Evolutionary conservation across 1,284 basidiomycete species (phyloP), one percentile per base, ranked within the genome.

Genomic region (Erythrobasidium hasegawianum): DNA sequence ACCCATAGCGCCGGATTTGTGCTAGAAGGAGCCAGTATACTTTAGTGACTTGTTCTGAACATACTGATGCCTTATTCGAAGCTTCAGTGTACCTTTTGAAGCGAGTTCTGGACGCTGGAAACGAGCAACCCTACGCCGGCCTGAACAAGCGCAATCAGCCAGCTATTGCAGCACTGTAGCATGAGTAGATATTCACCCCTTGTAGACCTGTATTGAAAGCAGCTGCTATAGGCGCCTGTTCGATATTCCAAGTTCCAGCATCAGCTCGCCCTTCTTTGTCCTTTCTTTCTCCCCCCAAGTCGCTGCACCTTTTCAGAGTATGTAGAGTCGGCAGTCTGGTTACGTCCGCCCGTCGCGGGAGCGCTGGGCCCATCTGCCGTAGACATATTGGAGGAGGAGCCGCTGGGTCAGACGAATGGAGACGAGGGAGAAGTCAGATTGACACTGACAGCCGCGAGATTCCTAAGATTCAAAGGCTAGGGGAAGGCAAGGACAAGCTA

Each of bases 1-100:
- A 79, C 93, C 93, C 77, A 87, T 82, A 24, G 90, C 90, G 72
- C 92, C 92, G 71, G 83, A 82, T 58, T 86, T 83, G 78, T 96
- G 92, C 66, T 80, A 55, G 38, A 61, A 45, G 43, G 14, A 20
- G 29, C 14, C 16, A 13, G 27, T 56, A 16, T 18, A 26, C 14
- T 29, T 64, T 38, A 65, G 62, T 45, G 29, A 18, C n/a, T 22
- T 8, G 16, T 60, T 29, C 16, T 29, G 8, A 13, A 8, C 29
- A 26, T 20, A 27, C 3, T 52, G 10, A n/a, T 13, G 43, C 20
- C 9, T 2, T 38, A 18, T 13, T n/a, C 1, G 14, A 20, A 14
- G 14, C 27, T 40, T 11, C 5, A 2, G 8, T 56, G 29, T 18
- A 54, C 26, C 68, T 47, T 83, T 57, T 85, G 84, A 70, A 95